Conservation (phyloP, 2,329 filamentous ascomycete genomes). For the Aspergillus sp. region DNA sequence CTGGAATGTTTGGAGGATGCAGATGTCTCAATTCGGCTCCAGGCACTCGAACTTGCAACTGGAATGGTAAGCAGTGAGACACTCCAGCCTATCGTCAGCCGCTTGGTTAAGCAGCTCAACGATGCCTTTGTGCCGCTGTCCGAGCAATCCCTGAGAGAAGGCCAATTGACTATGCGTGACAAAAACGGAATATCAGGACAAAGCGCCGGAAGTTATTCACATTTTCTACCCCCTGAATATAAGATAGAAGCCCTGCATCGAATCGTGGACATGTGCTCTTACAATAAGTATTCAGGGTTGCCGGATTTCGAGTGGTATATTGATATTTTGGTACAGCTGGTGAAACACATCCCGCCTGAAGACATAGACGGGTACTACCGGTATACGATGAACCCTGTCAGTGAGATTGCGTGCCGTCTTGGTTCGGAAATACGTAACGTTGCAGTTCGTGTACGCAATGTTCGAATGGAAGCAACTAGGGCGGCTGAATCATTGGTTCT, state of each 20-base stretch:
- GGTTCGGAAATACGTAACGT: slow-evolving; percentile 84
- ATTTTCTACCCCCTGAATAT: slow-evolving; percentile 70
- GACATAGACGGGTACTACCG: slow-evolving; percentile 15
- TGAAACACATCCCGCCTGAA: slow-evolving; percentile 52
- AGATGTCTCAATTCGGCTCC: slow-evolving; percentile 90
- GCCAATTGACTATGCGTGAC: background rate
- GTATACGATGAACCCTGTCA: slow-evolving; percentile 7
- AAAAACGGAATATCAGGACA: background rate
- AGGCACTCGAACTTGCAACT: slow-evolving; percentile 83
- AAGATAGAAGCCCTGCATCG: slow-evolving; percentile 72
- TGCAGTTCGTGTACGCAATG: slow-evolving; percentile 80
- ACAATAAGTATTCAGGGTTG: slow-evolving; percentile 78
- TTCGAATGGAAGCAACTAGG: slow-evolving; percentile 71
- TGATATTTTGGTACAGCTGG: slow-evolving; percentile 76
- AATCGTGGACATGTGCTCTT: slow-evolving; percentile 82
- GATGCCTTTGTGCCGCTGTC: slow-evolving; percentile 37
- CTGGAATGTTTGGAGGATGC: slow-evolving; percentile 91
- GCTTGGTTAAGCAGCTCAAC: slow-evolving; percentile 74
- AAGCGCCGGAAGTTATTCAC: background rate
- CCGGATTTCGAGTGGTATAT: slow-evolving; percentile 97
- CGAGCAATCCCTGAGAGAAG: background rate
- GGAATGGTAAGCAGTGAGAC: slow-evolving; percentile 91
- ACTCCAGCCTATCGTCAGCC: slow-evolving; percentile 73
- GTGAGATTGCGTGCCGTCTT: slow-evolving; percentile 45
- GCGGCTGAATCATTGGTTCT: slow-evolving; percentile 71